Conservation (phyloP, 192 early-diverging fungal genomes). For the Coemansia sp. region DNA sequence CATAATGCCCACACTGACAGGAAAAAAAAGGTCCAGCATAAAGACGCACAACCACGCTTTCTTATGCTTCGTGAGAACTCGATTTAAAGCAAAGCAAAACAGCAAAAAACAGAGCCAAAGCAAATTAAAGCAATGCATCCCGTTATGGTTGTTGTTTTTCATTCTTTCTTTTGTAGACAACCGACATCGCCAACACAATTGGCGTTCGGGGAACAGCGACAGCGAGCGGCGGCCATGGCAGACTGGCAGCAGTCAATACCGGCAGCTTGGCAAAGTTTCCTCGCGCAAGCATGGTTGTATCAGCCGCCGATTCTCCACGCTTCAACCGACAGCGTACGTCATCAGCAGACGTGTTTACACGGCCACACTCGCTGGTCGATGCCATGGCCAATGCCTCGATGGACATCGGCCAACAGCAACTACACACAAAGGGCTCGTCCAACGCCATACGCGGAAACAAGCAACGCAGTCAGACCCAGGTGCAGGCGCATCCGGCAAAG, state of each 20-base stretch:
- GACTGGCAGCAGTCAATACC: constrained; percentile 2
- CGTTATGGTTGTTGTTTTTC: background rate
- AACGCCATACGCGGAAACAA: constrained; percentile 12
- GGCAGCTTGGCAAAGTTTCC: constrained; percentile 15
- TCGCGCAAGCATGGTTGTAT: constrained; percentile 30
- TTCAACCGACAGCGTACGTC: constrained; percentile 24
- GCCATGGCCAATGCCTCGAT: background rate
- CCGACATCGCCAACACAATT: background rate
- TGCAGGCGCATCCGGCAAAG: constrained; percentile 12
- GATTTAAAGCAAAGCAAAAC: background rate
- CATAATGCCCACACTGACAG: background rate
- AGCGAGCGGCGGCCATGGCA: background rate
- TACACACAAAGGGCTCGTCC: constrained; percentile 32
- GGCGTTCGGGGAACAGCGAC: background rate
- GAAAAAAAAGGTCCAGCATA: background rate
- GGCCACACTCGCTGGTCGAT: constrained; percentile 22
- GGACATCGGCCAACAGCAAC: constrained; percentile 10
- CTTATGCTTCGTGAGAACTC: background rate
- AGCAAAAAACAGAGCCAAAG: background rate
- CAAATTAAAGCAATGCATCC: background rate
- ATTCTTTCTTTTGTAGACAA: background rate
- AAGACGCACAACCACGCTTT: background rate
- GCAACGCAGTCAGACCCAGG: constrained; percentile 5
- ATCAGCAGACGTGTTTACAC: constrained; percentile 20
- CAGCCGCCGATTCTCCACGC: constrained; percentile 23